These are phyloP conservation scores for Hyaloscypha bicolor DNA, from an alignment of 495 filamentous ascomycete genomes.

Conservation along the genomic window DNA sequence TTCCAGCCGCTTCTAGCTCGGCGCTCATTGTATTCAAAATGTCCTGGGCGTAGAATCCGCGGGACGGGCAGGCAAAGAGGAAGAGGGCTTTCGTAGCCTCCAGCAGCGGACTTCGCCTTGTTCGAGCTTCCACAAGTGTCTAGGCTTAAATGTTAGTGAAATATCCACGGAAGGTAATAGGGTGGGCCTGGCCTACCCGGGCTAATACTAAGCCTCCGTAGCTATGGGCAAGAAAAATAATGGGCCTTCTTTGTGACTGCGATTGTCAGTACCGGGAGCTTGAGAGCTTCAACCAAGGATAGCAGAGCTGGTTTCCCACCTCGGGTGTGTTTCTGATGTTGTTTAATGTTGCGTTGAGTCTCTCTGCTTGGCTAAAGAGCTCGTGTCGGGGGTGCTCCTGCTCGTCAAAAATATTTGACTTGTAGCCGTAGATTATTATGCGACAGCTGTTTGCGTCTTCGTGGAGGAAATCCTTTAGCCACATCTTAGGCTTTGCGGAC, in stretches of 20 bases:
- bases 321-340: conserved; percentile 23
- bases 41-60: conserved; percentile 38
- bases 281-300: background rate
- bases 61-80: conserved; percentile 39
- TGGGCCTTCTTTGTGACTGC: conserved; percentile 23
- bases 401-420: conserved; percentile 32
- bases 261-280: background rate
- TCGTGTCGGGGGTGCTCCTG: too few species aligned
- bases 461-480: conserved; percentile 42
- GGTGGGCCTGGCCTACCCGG: conserved; percentile 14
- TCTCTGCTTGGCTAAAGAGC: conserved; percentile 11
- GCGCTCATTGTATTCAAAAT: conserved; percentile 34
- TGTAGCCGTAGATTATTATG: conserved; percentile 43
- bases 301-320: background rate
- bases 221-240: conserved; percentile 34
- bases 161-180: background rate
- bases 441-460: conserved; percentile 36
- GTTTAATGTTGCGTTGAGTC: conserved; percentile 25
- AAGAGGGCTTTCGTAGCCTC: conserved; percentile 41
- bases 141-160: conserved; percentile 30
- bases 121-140: conserved; percentile 29
- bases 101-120: conserved; percentile 34
- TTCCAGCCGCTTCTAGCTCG: background rate
- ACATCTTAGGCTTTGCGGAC: conserved; percentile 36
- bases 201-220: conserved; percentile 32